phyloP scores from a whole-genome alignment of 768 basidiomycete genomes.

The Boletus insuetus region DNA sequence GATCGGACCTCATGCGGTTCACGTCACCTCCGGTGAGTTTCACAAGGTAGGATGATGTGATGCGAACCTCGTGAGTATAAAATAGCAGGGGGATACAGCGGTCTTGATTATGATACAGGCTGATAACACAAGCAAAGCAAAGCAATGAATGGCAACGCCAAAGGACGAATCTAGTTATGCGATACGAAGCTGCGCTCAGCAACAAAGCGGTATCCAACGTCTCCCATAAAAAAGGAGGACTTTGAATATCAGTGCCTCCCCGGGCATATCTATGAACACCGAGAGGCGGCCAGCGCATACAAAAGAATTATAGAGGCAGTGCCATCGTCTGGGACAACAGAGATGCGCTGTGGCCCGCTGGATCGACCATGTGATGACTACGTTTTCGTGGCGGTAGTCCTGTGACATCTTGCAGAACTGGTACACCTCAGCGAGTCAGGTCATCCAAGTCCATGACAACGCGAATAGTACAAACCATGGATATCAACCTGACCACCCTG shows the following conservation, averaged over 20 bases:
- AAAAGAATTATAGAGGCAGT: constrained; percentile 45
- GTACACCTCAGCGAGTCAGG: constrained; percentile 5
- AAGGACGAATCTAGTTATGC: constrained; percentile 14
- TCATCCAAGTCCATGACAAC: constrained; percentile 11
- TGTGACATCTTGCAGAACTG: constrained; percentile 47
- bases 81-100: constrained; percentile 22
- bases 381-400: constrained; percentile 58
- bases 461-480: constrained; percentile 18
- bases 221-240: constrained; percentile 9
- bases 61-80: constrained; percentile 17
- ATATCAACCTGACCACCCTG: constrained; percentile 40
- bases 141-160: constrained; percentile 9
- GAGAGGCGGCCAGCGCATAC: constrained; percentile 17
- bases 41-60: constrained; percentile 19
- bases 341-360: constrained; percentile 47
- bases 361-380: constrained; percentile 62
- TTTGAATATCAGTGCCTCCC: constrained; percentile 14
- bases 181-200: constrained; percentile 10
- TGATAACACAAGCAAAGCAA: constrained; percentile 19
- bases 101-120: constrained; percentile 20
- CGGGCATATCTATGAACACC: constrained; percentile 21
- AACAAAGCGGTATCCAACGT: constrained; percentile 11
- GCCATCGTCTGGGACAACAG: constrained; percentile 56
- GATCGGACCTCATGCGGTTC: neutral
- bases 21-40: constrained; percentile 19